Conservation (phyloP, 2,329 filamentous ascomycete genomes). For the Hirsutella minnesotensis region DNA sequence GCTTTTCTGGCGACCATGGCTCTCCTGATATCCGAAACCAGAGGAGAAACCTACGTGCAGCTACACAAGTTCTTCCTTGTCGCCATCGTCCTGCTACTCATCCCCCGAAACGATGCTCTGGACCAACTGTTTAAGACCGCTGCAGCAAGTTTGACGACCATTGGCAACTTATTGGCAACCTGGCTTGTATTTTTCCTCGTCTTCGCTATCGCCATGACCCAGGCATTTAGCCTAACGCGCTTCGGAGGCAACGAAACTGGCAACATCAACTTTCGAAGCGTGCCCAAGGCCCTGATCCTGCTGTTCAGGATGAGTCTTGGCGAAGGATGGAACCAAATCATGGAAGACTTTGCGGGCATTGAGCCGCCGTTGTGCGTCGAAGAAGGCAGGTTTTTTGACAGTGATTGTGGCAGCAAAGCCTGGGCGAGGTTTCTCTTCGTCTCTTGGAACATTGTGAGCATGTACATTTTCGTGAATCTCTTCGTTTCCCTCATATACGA, state of each 20-base stretch:
- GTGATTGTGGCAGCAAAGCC: slow-evolving; percentile 81
- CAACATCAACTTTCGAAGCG: slow-evolving; percentile 85
- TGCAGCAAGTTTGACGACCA: slow-evolving; percentile 81
- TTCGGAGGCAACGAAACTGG: slow-evolving; percentile 62
- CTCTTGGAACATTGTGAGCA: slow-evolving; percentile 97
- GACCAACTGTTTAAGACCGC: slow-evolving; percentile 99
- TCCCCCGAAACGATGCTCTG: slow-evolving; percentile 90
- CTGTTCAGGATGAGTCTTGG: slow-evolving; percentile 89
- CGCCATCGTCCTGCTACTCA: slow-evolving; percentile 76
- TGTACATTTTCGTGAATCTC: slow-evolving; percentile 98
- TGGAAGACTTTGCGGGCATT: slow-evolving; percentile 87
- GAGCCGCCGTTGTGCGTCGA: slow-evolving; percentile 71
- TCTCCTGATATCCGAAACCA: slow-evolving; percentile 52
- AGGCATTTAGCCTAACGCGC: slow-evolving; percentile 87
- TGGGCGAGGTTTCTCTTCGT: slow-evolving; percentile 91
- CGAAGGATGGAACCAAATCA: slow-evolving; percentile 92
- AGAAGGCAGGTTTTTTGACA: slow-evolving; percentile 61
- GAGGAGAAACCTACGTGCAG: slow-evolving; percentile 56
- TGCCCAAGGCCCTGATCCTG: slow-evolving; percentile 86
- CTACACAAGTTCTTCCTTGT: slow-evolving; percentile 93
- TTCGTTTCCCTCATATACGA: slow-evolving; percentile 99
- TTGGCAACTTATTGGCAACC: slow-evolving; percentile 83
- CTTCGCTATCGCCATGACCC: slow-evolving; percentile 91
- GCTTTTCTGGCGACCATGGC: slow-evolving; percentile 71
- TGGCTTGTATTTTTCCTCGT: slow-evolving; percentile 97